phyloP scores from a whole-genome alignment of 1,284 basidiomycete species.

The Sanghuangporus weigelae region DNA sequence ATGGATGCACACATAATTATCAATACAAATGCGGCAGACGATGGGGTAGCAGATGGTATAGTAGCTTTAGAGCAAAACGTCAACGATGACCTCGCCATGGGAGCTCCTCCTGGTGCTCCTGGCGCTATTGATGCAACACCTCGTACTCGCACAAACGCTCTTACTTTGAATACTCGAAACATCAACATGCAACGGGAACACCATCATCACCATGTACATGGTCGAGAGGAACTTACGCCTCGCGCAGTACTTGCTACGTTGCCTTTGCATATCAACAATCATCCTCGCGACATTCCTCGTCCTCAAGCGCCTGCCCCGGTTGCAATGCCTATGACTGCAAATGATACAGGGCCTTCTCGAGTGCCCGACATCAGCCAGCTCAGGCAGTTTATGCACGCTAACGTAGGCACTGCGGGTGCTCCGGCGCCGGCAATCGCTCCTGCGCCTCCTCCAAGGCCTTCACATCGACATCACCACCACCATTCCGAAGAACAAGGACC shows the following conservation, averaged over 20 bases:
- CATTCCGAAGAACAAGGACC: conserved; percentile 42
- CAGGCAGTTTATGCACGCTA: neutral
- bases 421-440: conserved; percentile 1
- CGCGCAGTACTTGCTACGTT: conserved; percentile 19
- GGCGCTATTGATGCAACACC: conserved; percentile 56
- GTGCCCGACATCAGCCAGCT: neutral
- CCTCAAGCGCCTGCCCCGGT: conserved; percentile 10
- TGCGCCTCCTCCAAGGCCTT: neutral
- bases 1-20: conserved; percentile 65
- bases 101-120: conserved; percentile 77
- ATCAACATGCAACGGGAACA: conserved; percentile 8
- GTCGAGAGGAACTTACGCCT: conserved; percentile 22
- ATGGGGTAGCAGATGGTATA: conserved; percentile 63
- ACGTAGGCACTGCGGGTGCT: neutral
- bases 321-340: neutral
- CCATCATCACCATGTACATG: conserved; percentile 3
- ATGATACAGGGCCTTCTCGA: neutral
- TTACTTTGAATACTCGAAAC: conserved; percentile 14
- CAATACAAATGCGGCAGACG: conserved; percentile 34
- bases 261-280: conserved; percentile 3
- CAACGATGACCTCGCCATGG: conserved; percentile 80
- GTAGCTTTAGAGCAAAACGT: conserved; percentile 54
- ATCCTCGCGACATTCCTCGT: neutral
- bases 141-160: conserved; percentile 31
- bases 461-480: conserved; percentile 20